Evolutionary conservation across 164 flowering plant species (phyloP).

Genomic region (Houttuynia cordata): DNA sequence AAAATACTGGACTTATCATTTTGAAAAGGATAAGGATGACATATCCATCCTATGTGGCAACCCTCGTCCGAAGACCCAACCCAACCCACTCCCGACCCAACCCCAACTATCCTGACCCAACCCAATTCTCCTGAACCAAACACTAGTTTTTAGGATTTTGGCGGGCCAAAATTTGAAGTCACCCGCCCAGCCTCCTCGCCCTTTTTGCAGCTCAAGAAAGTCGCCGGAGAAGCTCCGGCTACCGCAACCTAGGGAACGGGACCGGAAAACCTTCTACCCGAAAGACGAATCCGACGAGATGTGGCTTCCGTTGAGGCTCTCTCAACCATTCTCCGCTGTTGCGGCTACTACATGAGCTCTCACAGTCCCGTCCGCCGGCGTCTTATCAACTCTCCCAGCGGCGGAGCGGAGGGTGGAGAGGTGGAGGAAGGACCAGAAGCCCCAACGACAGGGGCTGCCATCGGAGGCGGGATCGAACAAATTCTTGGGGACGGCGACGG

Average conservation of each 20-base stretch:
- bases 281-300: conserved; percentile 33
- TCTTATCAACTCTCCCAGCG: neutral
- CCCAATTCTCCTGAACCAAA: too few species aligned
- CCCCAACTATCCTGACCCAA: too few species aligned
- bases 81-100: too few species aligned
- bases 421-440: conserved; percentile 82
- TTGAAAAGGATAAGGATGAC: too few species aligned
- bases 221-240: conserved; percentile 95
- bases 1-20: too few species aligned
- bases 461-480: conserved; percentile 13
- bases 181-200: too few species aligned
- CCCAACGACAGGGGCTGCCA: conserved; percentile 27
- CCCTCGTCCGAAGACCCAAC: too few species aligned
- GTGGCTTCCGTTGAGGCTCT: conserved; percentile 29
- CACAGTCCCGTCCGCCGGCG: neutral
- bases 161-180: too few species aligned
- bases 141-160: too few species aligned
- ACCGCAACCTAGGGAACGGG: conserved; percentile 96
- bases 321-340: conserved; percentile 13
- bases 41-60: too few species aligned
- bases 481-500: conserved; percentile 36
- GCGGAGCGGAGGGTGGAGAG: conserved; percentile 9
- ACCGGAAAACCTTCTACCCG: conserved; percentile 74
- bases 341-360: neutral
- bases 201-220: conserved; percentile 72